phyloP scores from a whole-genome alignment of 108 stramenopile species.

The Pinguiococcus pyrenoidosus region DNA sequence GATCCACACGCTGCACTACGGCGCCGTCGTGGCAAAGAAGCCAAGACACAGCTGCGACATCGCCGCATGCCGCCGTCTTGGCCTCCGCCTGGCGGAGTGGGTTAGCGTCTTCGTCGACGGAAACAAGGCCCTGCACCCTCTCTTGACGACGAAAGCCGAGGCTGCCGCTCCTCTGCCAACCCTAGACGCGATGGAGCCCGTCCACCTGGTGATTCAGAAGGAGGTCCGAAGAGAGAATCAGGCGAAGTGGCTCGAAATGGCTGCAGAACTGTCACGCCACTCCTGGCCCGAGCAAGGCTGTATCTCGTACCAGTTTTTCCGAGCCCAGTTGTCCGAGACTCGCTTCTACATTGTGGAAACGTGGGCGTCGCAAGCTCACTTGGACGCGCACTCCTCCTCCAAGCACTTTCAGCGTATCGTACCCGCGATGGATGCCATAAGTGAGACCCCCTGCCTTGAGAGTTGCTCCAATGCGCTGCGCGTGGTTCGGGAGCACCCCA shows the following conservation, averaged over 20 bases:
- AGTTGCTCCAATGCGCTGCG: not conserved
- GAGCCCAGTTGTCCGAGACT: not conserved
- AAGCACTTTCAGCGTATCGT: conserved; percentile 13
- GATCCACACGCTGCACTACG: conserved; percentile 10
- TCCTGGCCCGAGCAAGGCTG: conserved; percentile 16
- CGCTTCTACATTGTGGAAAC: conserved; percentile 13
- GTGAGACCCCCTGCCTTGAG: not conserved
- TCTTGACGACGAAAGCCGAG: too few species aligned
- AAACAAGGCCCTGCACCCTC: conserved; percentile 4
- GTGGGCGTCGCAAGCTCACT: conserved; percentile 10
- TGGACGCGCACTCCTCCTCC: conserved; percentile 10
- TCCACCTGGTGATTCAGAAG: too few species aligned
- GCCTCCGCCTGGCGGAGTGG: conserved; percentile 13
- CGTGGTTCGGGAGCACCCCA: too few species aligned
- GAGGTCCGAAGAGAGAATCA: too few species aligned
- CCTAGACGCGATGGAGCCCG: too few species aligned
- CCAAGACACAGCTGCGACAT: conserved; percentile 5
- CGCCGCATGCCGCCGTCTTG: conserved; percentile 10
- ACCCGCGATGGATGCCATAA: conserved; percentile 1
- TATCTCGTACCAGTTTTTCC: conserved; percentile 15
- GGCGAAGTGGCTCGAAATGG: too few species aligned
- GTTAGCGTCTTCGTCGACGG: conserved; percentile 11
- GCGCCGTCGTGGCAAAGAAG: conserved; percentile 11
- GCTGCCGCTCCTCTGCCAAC: too few species aligned
- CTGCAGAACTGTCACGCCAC: too few species aligned